Evolutionary conservation across 1,284 basidiomycete genomes (phyloP).

Genomic region (Sporisorium sorghi): DNA sequence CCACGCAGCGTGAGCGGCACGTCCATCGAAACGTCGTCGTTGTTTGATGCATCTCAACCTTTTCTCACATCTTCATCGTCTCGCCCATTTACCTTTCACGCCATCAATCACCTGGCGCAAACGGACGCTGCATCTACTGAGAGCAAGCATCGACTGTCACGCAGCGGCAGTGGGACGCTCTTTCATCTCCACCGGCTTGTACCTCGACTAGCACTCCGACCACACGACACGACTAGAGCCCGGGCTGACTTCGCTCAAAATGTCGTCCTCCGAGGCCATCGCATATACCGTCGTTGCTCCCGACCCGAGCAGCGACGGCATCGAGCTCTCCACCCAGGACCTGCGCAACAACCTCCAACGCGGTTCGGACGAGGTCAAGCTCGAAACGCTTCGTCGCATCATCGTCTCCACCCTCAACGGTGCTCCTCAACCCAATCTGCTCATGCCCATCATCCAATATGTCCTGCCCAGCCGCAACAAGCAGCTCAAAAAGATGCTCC

Average conservation of each 20-base stretch:
- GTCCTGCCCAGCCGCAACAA: slow-evolving; percentile 95
- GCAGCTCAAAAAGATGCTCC: slow-evolving; percentile 93
- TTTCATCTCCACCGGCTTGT: not conserved
- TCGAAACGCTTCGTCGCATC: slow-evolving; percentile 95
- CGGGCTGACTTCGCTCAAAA: not conserved
- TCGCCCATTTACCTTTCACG: not conserved
- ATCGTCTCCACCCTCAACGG: slow-evolving; percentile 96
- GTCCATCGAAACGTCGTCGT: not conserved
- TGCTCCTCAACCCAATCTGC: slow-evolving; percentile 84
- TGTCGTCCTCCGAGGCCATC: slow-evolving; percentile 50
- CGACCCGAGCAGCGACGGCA: slow-evolving; percentile 51
- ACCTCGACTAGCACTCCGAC: not conserved
- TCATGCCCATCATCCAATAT: slow-evolving; percentile 99
- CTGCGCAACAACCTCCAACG: slow-evolving; percentile 89
- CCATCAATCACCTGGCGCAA: not conserved
- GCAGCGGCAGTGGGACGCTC: slow-evolving; percentile 9
- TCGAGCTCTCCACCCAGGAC: slow-evolving; percentile 72
- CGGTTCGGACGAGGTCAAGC: slow-evolving; percentile 95
- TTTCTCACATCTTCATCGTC: not conserved
- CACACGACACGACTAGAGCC: not conserved
- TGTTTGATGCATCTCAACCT: not conserved
- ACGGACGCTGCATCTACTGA: not conserved
- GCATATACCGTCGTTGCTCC: slow-evolving; percentile 57
- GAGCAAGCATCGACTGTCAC: not conserved
- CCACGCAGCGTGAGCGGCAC: slow-evolving; percentile 11